Evolutionary conservation across 768 basidiomycete genomes (phyloP), one percentile per base, ranked within the genome.

Genomic region (Hebeloma cylindrosporum): DNA sequence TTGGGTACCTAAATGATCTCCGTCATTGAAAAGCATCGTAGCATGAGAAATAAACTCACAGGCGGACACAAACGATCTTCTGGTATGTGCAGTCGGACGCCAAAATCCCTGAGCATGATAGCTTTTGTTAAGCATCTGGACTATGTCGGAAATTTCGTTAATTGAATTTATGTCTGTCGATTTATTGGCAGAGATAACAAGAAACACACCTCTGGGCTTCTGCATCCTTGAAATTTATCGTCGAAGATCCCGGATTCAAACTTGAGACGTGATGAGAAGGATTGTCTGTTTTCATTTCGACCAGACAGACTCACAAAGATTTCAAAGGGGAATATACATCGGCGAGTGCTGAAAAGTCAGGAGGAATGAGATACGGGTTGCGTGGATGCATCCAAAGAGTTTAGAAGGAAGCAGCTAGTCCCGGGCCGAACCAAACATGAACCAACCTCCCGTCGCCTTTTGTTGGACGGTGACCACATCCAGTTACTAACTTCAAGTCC

Each of bases 21-120:
- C 9, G 8, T 17, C 18, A 25, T 7, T 20, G 4, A 18, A 21
- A 13, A 4, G 4, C 7, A 2, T n/a, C 14, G 2, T 11, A 17
- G 17, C 13, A 16, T 23, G 2, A 18, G n/a, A 39, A 51, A 7
- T 25, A n/a, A 46, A 62, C 81, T 46, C 58, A 95, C 93, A 0
- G 93, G 88, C 23, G 94, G 94, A 63, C 93, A 95, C 5, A 96
- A 67, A 43, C 93, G 70, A 63, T 91, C 77, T 2, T 70, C 60
- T 2, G 88, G 87, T 9, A 96, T 64, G 3, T 67, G 53, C 0
- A 94, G 54, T 23, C 67, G 66, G 25, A 95, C 57, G 1, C 70
- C 64, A 58, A 93, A 95, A 65, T 94, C 90, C 21, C 82, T 73
- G 50, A 73, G 67, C 22, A 95, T 72, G 17, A 97, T 71, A 0